Percentiles rank a stretch among this genome's conserved stretches.
phyloP scores from a whole-genome alignment of 176 grass and related monocot genomes.

The Paspalum notatum region DNA sequence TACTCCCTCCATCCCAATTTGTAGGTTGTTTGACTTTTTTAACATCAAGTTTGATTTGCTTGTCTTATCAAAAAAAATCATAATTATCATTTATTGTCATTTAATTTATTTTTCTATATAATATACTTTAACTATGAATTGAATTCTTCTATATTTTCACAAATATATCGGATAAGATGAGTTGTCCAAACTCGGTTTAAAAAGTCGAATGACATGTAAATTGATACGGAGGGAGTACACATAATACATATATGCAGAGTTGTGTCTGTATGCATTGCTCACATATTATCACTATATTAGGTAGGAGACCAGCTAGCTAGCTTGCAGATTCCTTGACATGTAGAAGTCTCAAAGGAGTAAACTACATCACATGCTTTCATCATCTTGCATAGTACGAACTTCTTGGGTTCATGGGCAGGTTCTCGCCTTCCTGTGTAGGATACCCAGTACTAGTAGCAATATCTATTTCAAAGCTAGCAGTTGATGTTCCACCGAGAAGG shows the following conservation, averaged over 20 bases:
- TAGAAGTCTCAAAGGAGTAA: not conserved
- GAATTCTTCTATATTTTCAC: no score
- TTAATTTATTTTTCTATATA: no score
- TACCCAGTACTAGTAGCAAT: not conserved
- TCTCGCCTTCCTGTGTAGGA: conserved; percentile 1
- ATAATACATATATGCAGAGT: not conserved
- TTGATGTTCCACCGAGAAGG: conserved; percentile 6
- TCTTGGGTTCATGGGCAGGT: conserved; percentile 40
- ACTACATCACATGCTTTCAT: not conserved
- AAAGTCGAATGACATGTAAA: not conserved
- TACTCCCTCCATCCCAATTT: no score
- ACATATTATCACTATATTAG: no score
- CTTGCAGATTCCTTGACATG: no score
- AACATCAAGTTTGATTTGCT: no score
- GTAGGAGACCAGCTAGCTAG: no score
- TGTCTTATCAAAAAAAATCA: no score
- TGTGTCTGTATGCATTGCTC: not conserved
- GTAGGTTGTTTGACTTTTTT: no score
- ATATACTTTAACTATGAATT: no score
- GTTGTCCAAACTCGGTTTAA: not conserved
- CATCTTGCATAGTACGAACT: conserved; percentile 42
- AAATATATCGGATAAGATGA: no score
- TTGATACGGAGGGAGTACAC: not conserved
- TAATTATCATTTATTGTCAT: no score
- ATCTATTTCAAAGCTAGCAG: conserved; percentile 1